Base-by-base conservation (phyloP, 164 flowering plant species). In the Tinospora cordifolia region DNA sequence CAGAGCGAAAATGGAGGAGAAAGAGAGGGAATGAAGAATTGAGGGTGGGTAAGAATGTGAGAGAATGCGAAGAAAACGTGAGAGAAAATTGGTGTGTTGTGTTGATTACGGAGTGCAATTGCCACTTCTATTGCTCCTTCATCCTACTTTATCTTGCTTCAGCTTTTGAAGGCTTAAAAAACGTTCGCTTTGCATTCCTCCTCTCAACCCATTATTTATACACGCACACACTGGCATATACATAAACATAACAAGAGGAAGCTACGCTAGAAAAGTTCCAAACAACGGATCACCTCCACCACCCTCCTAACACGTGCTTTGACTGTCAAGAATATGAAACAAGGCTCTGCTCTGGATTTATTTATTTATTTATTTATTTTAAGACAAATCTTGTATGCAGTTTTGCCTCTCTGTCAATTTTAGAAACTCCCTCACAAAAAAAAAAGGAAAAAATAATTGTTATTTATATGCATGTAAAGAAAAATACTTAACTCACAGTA, bases 1-100 rank as follows among this genome's bases (percentile, higher is more conserved):
- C 58, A n/a, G n/a, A n/a, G n/a, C 54, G n/a, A 62, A 54, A 65
- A 65, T 65, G 4, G 63, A 1, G 44, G 62, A 60, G 62, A 68
- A n/a, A 27, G 30, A 14, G 11, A 58, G 9, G 21, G 17, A 11
- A 27, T 27, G 34, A 7, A 58, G 51, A 34, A 41, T 57, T n/a
- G 47, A 17, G 38, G 65, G 54, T 59, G 60, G 66, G 49, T 59
- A 34, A 59, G 63, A 74, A 74, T 63, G 72, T 39, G 49, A 40
- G 63, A 39, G 67, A 68, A 36, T 39, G 64, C 64, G 64, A 68
- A 74, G 51, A 49, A 65, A 67, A 62, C 36, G 75, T 65, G 63
- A 36, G 66, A 58, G 38, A 14, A 19, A 65, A 15, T 22, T 24
- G 11, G 34, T 36, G 34, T 22, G 12, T 62, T 17, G 34, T 57